Evolutionary conservation across 140 eudicot genomes (phyloP).

Genomic region (Oenanthe javanica): DNA sequence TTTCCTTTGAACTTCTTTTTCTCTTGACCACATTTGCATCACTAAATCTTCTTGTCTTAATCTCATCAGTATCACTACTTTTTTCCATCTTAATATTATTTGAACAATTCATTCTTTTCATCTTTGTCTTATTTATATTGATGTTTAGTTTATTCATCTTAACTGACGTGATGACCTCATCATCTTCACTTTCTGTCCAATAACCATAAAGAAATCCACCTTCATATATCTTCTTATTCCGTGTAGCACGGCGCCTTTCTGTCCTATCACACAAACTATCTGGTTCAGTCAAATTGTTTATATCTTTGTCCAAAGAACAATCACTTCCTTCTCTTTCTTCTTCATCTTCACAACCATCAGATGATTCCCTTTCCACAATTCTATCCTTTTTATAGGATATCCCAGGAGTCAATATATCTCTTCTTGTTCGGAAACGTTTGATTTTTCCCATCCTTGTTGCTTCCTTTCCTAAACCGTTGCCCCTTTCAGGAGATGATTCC

Average conservation of each 20-base stretch:
- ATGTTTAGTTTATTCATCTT: background rate
- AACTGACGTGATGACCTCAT: background rate
- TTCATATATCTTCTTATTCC: conserved; percentile 11
- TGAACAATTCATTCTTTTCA: too few species aligned
- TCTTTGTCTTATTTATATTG: conserved; percentile 2
- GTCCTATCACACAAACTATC: conserved; percentile 8
- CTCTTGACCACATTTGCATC: background rate
- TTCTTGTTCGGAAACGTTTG: conserved; percentile 12
- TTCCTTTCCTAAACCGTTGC: conserved; percentile 18
- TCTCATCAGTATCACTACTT: conserved; percentile 13
- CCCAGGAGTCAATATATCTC: background rate
- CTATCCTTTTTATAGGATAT: conserved; percentile 1
- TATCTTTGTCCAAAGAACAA: background rate
- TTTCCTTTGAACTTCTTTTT: background rate
- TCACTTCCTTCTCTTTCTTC: conserved; percentile 7
- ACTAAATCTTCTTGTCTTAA: conserved; percentile 6
- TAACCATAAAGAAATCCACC: conserved; percentile 18
- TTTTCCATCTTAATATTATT: conserved; percentile 3
- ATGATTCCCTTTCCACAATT: background rate
- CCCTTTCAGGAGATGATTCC: conserved; percentile 20
- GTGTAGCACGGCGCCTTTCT: conserved; percentile 16
- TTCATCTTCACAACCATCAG: background rate
- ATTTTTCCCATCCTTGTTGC: conserved; percentile 3
- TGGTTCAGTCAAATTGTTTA: conserved; percentile 1
- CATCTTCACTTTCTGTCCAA: conserved; percentile 34